Conservation (phyloP, 192 early-diverging fungal genomes). For the Coemansia sp. region DNA sequence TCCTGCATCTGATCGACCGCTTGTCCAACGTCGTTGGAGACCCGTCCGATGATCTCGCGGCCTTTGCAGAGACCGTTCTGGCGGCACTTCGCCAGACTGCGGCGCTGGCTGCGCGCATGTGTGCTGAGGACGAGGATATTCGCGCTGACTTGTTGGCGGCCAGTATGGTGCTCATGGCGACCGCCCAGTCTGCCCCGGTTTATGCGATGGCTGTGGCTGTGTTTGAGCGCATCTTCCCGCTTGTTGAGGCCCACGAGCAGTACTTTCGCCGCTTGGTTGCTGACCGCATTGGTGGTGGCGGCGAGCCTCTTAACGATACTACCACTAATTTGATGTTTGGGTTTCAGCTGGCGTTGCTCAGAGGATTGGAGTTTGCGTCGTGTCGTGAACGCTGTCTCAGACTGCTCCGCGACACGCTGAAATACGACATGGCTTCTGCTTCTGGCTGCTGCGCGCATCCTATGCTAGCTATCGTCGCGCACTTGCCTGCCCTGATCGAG, state of each 20-base stretch:
- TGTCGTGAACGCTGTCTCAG: slow-evolving; percentile 45
- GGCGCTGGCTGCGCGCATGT: slow-evolving; percentile 34
- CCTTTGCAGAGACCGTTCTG: slow-evolving; percentile 45
- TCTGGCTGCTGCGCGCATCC: background rate
- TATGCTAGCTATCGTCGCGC: slow-evolving; percentile 34
- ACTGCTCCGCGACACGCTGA: slow-evolving; percentile 26
- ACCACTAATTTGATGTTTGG: too few species aligned
- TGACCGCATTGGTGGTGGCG: slow-evolving; percentile 10
- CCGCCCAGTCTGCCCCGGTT: slow-evolving; percentile 19
- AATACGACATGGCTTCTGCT: slow-evolving; percentile 9
- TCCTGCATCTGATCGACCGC: slow-evolving; percentile 44
- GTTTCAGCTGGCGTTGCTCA: slow-evolving; percentile 36
- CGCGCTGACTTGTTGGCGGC: slow-evolving; percentile 26
- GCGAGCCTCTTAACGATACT: background rate
- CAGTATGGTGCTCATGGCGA: slow-evolving; percentile 38
- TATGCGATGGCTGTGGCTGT: slow-evolving; percentile 41
- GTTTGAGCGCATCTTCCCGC: slow-evolving; percentile 47
- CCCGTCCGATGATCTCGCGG: slow-evolving; percentile 13
- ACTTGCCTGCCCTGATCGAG: slow-evolving; percentile 28
- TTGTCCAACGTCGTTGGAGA: slow-evolving; percentile 52
- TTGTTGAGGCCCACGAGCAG: slow-evolving; percentile 7
- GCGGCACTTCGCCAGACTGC: slow-evolving; percentile 36
- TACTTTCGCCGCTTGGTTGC: slow-evolving; percentile 9
- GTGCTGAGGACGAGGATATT: slow-evolving; percentile 25
- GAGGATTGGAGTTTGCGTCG: slow-evolving; percentile 34